Evolutionary conservation across 2,329 filamentous ascomycete species (phyloP), one percentile per base, ranked within the genome.

Genomic region (Diaporthe ilicicola): DNA sequence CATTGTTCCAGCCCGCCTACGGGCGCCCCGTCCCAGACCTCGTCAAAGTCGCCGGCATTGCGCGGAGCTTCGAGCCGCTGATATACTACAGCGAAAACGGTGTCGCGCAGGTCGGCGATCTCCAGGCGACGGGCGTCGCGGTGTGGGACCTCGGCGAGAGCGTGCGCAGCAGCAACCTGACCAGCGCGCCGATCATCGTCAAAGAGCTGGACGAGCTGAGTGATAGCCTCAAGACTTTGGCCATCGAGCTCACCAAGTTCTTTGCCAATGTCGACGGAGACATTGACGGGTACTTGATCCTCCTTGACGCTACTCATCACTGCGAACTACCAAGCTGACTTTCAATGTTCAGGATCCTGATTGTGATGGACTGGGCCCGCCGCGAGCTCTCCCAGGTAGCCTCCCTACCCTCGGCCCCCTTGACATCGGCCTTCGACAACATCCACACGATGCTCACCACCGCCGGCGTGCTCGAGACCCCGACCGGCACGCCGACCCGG

Each of bases 71-170:
- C 78, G 95, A 98, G 80, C 95, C 95, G 7, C 87, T 98, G 54
- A 97, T 98, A 73, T 96, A 96, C 83, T 97, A 97, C 79, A 97
- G 94, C 0, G 94, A 98, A 78, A 93, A 95, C 78, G 94, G 94
- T 10, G 91, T 94, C 53, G 89, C 91, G 46, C 94, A 97, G 78
- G 94, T 97, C 50, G 91, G 92, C 70, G 94, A 97, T 74, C 84
- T 98, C 61, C 94, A 97, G 80, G 94, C 96, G 68, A 97, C 95
- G 0, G 94, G 94, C 53, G 92, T 97, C 39, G 95, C 95, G 0
- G 94, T 98, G 32, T 97, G 95, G 93, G 95, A 98, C 79, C 87
- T 98, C 7, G 93, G 94, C 71, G 95, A 98, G 85, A 97, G 92
- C 74, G 93, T 98, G 69, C 90, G 95, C 62, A 90, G 89, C 6